Conservation (phyloP, 2,329 filamentous ascomycete species). For the Cytospora piceae region DNA sequence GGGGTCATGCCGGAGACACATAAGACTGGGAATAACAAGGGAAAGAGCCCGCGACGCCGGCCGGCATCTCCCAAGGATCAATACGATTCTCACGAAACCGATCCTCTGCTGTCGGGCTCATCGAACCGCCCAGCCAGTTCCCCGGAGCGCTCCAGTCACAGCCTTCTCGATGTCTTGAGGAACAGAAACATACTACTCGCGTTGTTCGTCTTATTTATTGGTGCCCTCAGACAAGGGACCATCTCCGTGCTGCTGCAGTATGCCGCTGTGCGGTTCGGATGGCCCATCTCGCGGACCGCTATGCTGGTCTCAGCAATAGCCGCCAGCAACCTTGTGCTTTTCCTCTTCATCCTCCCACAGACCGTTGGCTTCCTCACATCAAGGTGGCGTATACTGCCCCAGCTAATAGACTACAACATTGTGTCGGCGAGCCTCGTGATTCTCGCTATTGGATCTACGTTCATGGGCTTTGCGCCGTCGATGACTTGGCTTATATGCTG, state of each 20-base stretch:
- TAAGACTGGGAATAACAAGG: not conserved
- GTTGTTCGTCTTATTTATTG: slow-evolving; percentile 29
- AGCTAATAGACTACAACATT: slow-evolving; percentile 30
- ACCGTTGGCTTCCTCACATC: slow-evolving; percentile 25
- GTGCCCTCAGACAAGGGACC: slow-evolving; percentile 26
- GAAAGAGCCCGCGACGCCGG: not conserved
- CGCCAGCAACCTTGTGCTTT: slow-evolving; percentile 28
- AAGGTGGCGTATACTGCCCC: slow-evolving; percentile 21
- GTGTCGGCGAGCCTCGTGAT: slow-evolving; percentile 27
- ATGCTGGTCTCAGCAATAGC: slow-evolving; percentile 30
- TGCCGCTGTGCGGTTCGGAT: slow-evolving; percentile 28
- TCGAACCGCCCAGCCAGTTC: not conserved
- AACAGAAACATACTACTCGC: slow-evolving; percentile 26
- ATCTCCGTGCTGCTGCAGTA: slow-evolving; percentile 29
- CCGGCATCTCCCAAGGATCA: slow-evolving; percentile 23
- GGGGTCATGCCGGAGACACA: slow-evolving; percentile 28
- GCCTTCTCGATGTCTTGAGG: slow-evolving; percentile 12
- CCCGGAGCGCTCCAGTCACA: not conserved
- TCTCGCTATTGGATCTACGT: slow-evolving; percentile 15
- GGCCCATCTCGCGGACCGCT: slow-evolving; percentile 27
- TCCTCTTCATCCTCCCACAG: slow-evolving; percentile 29
- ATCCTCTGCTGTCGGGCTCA: slow-evolving; percentile 10
- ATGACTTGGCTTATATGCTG: slow-evolving; percentile 26
- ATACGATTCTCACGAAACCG: slow-evolving; percentile 24
- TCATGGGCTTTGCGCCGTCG: slow-evolving; percentile 28